Percentiles rank a stretch among this genome's conserved stretches.
Evolutionary conservation across 2,329 filamentous ascomycete species (phyloP).

Genomic region (Aspergillus sp.): DNA sequence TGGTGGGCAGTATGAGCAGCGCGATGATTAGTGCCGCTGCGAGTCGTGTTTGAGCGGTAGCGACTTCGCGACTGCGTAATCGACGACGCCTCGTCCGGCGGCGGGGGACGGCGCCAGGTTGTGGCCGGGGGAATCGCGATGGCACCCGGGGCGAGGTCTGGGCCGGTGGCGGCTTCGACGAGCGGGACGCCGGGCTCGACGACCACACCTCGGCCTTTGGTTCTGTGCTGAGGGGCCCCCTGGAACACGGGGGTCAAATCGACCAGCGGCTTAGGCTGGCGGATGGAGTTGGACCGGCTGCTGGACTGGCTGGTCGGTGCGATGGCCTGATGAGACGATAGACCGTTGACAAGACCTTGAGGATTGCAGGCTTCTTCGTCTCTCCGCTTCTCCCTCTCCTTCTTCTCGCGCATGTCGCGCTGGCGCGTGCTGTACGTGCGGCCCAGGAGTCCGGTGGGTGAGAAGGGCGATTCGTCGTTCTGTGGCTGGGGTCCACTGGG

Average conservation of each 20-base stretch:
- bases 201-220: conserved; percentile 30
- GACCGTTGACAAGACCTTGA: conserved; percentile 44
- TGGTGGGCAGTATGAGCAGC: neutral
- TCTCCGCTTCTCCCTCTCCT: conserved; percentile 27
- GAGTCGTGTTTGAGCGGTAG: conserved; percentile 27
- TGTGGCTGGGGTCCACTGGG: conserved; percentile 10
- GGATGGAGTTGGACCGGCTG: conserved; percentile 38
- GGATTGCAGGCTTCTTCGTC: conserved; percentile 41
- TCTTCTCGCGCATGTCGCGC: conserved; percentile 30
- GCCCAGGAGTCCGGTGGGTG: conserved; percentile 28
- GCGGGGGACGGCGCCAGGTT: conserved; percentile 29
- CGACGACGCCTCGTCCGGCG: conserved; percentile 6
- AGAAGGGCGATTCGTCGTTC: conserved; percentile 24
- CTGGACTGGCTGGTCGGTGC: conserved; percentile 24
- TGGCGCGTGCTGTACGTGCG: conserved; percentile 33
- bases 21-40: conserved; percentile 14
- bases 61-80: conserved; percentile 11
- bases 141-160: conserved; percentile 22
- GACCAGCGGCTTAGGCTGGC: conserved; percentile 51
- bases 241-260: conserved; percentile 58
- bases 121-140: conserved; percentile 30
- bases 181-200: conserved; percentile 34
- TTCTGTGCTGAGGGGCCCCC: conserved; percentile 45
- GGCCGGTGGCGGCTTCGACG: conserved; percentile 35
- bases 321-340: conserved; percentile 9